Base-by-base conservation (phyloP, 176 grass and related monocot genomes). In the Phoenix roebelenii region DNA sequence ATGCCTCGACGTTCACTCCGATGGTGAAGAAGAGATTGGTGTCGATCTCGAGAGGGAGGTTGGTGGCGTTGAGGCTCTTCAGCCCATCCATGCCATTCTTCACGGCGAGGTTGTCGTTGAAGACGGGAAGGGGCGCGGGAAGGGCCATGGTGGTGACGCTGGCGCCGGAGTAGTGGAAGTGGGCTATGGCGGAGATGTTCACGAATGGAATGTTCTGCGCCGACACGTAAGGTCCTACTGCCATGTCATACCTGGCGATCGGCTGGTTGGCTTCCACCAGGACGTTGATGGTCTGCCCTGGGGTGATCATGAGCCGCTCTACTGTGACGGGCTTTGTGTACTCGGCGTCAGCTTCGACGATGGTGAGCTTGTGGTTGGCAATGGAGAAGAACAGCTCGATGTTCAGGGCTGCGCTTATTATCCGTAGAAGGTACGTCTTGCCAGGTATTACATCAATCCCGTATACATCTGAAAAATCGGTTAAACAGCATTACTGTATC, bases 381-480 rank as follows among this genome's bases (percentile, higher is more conserved):
- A 90, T 23, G 57, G 18, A 72, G 29, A 90, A 80, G 76, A 86
- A 90, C 32, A 68, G 35, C 53, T 80, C 73, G 49, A 65, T 69
- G 35, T 70, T 80, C 56, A 89, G 76, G 7, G 64, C 85, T 5
- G 80, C 72, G 51, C 84, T 89, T 64, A 89, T 54, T 5, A 84
- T 51, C 2, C 80, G 25, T 1, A 89, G 44, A 54, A 89, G 56
- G 73, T 84, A 89, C 1, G 80, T 89, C 57, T 74, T 84, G 0
- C 85, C 85, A 1, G 60, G 64, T 18, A 61, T 39, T 24, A 84
- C 85, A 19, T 60, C 66, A 2, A 67, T 63, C 54, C 53, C 70
- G 66, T 71, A 89, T 0, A 60, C 51, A 30, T 77, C 74, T 68
- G 3, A 0, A 44, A 14, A 14, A 19, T 15, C 0, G 1, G 5